phyloP scores from a whole-genome alignment of 2,329 filamentous ascomycete species.

The Geoglossum cookeanum region DNA sequence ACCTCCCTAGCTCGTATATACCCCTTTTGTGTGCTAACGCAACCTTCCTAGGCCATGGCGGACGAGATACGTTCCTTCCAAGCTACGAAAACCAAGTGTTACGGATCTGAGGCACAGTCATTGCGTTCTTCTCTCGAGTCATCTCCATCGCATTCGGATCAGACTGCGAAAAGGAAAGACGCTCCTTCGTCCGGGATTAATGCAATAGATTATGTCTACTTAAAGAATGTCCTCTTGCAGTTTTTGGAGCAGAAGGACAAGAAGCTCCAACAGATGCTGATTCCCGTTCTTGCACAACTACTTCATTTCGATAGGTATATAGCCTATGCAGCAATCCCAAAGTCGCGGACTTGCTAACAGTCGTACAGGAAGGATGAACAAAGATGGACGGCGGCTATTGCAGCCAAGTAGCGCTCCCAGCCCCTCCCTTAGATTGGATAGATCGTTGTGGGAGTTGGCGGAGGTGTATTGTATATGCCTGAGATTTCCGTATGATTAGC shows the following conservation, averaged over 20 bases:
- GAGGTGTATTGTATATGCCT: not conserved
- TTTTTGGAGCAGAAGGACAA: slow-evolving; percentile 49
- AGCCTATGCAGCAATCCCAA: not conserved
- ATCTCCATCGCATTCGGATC: slow-evolving; percentile 17
- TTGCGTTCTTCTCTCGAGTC: slow-evolving; percentile 41
- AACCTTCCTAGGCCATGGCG: slow-evolving; percentile 24
- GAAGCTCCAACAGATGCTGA: slow-evolving; percentile 46
- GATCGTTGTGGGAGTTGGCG: not conserved
- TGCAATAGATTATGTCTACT: slow-evolving; percentile 39
- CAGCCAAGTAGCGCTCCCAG: slow-evolving; percentile 23
- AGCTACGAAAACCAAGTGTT: slow-evolving; percentile 15
- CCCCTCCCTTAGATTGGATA: not conserved
- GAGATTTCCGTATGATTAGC: not conserved
- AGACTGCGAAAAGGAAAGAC: not conserved
- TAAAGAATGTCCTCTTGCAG: slow-evolving; percentile 47
- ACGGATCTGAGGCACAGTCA: slow-evolving; percentile 19
- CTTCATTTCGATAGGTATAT: slow-evolving; percentile 44
- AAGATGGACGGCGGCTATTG: slow-evolving; percentile 66
- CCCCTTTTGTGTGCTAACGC: slow-evolving; percentile 10
- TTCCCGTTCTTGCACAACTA: slow-evolving; percentile 45
- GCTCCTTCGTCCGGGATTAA: slow-evolving; percentile 7
- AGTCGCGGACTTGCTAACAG: not conserved
- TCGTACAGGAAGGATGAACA: slow-evolving; percentile 51
- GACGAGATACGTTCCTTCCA: slow-evolving; percentile 37
- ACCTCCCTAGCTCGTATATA: not conserved